Evolutionary conservation across 805 yeast genomes (phyloP).

Genomic region (Jamesozyma spencerorum): DNA sequence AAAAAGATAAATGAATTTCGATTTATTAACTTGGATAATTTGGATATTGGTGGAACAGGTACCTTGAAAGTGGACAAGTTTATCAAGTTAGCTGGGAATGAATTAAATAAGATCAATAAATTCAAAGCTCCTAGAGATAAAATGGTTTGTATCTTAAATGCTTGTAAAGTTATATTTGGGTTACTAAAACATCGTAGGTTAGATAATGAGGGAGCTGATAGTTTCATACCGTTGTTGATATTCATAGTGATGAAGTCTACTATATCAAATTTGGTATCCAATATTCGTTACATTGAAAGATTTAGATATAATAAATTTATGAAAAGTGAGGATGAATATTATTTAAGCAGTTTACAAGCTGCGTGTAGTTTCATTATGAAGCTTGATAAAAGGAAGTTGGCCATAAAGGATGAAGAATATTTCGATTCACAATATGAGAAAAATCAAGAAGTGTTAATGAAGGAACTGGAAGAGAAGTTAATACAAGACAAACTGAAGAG

Average conservation of each 20-base stretch:
- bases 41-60: conserved; percentile 47
- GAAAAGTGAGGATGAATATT: conserved; percentile 84
- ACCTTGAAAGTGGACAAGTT: conserved; percentile 39
- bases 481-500: conserved; percentile 1
- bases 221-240: conserved; percentile 82
- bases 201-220: conserved; percentile 80
- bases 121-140: conserved; percentile 94
- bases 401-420: conserved; percentile 52
- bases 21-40: conserved; percentile 66
- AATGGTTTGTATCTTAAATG: conserved; percentile 79
- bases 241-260: conserved; percentile 66
- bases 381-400: conserved; percentile 46
- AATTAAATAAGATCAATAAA: conserved; percentile 65
- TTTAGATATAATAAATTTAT: conserved; percentile 69
- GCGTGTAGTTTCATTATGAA: conserved; percentile 73
- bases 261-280: conserved; percentile 59
- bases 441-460: conserved; percentile 35
- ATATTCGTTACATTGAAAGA: conserved; percentile 74
- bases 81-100: conserved; percentile 58
- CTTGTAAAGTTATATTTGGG: conserved; percentile 89
- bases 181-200: conserved; percentile 61
- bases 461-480: conserved; percentile 11
- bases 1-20: conserved; percentile 50
- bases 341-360: conserved; percentile 80
- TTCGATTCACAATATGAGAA: conserved; percentile 38